phyloP scores from a whole-genome alignment of 371 early-diverging fungal genomes.

The Rhizopus sp. region DNA sequence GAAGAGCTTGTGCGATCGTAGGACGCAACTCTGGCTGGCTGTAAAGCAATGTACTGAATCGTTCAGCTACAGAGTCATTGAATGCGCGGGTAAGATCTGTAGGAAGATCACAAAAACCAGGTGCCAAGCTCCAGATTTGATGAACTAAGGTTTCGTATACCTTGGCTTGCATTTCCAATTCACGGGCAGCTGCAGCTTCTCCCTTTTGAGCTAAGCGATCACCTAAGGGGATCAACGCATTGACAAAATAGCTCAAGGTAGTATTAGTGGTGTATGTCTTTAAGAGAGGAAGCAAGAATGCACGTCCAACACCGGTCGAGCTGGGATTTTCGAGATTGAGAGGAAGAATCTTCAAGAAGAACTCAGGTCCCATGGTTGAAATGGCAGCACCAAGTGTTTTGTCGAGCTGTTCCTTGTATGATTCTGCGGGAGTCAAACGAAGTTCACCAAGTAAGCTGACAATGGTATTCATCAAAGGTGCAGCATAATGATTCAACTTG shows the following conservation, averaged over 20 bases:
- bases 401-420: constrained; percentile 86
- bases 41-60: constrained; percentile 67
- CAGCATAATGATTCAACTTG: constrained; percentile 66
- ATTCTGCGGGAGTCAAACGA: constrained; percentile 80
- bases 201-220: constrained; percentile 73
- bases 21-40: constrained; percentile 80
- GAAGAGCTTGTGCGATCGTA: constrained; percentile 75
- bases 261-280: constrained; percentile 80
- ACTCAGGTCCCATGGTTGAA: constrained; percentile 78
- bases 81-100: constrained; percentile 65
- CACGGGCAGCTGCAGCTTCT: constrained; percentile 60
- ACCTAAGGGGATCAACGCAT: constrained; percentile 75
- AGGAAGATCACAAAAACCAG: constrained; percentile 86
- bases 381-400: constrained; percentile 80
- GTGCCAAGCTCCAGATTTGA: constrained; percentile 90
- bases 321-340: constrained; percentile 77
- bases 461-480: constrained; percentile 65
- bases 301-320: constrained; percentile 65
- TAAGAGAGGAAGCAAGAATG: constrained; percentile 81
- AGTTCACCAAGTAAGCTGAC: constrained; percentile 73
- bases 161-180: constrained; percentile 82
- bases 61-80: constrained; percentile 67
- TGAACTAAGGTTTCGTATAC: constrained; percentile 85
- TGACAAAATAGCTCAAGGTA: constrained; percentile 74
- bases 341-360: constrained; percentile 79